Conservation (phyloP, 2,329 filamentous ascomycete species). For the Pseudogymnoascus sp. region DNA sequence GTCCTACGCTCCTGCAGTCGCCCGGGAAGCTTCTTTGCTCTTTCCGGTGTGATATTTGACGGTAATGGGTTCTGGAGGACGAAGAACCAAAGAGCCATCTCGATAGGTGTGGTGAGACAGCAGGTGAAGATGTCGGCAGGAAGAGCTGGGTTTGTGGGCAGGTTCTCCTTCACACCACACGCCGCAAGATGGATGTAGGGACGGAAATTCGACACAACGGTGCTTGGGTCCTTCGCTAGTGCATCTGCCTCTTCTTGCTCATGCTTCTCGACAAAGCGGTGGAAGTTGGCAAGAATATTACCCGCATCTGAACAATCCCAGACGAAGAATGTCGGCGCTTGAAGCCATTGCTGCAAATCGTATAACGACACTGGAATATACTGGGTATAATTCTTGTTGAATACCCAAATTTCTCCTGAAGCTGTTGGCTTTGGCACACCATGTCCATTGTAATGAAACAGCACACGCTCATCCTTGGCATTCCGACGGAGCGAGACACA, state of each 20-base stretch:
- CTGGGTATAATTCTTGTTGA: constrained; percentile 97
- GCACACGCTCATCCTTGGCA: constrained; percentile 87
- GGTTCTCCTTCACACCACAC: constrained; percentile 80
- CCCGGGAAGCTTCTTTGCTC: constrained; percentile 83
- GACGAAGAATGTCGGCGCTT: constrained; percentile 90
- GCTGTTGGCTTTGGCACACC: constrained; percentile 92
- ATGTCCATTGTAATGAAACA: constrained; percentile 99
- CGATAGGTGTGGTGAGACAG: constrained; percentile 92
- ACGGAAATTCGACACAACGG: constrained; percentile 64
- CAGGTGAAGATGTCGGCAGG: constrained; percentile 94
- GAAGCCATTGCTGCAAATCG: constrained; percentile 91
- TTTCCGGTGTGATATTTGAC: constrained; percentile 62
- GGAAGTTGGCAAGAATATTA: constrained; percentile 91
- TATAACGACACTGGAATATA: constrained; percentile 96
- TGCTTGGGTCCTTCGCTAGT: constrained; percentile 68
- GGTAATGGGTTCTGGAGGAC: constrained; percentile 72
- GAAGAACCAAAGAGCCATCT: constrained; percentile 95
- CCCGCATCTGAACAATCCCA: constrained; percentile 97
- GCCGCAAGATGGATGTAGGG: constrained; percentile 85
- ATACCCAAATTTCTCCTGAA: constrained; percentile 98
- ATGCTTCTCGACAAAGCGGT: constrained; percentile 90
- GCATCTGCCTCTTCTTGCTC: constrained; percentile 78
- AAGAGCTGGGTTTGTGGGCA: constrained; percentile 87
- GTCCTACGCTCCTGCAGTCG: constrained; percentile 87
- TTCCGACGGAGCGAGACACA: constrained; percentile 83